Evolutionary conservation across 1,284 basidiomycete genomes (phyloP), one percentile per base, ranked within the genome.

Genomic region (Sutorius eximius): DNA sequence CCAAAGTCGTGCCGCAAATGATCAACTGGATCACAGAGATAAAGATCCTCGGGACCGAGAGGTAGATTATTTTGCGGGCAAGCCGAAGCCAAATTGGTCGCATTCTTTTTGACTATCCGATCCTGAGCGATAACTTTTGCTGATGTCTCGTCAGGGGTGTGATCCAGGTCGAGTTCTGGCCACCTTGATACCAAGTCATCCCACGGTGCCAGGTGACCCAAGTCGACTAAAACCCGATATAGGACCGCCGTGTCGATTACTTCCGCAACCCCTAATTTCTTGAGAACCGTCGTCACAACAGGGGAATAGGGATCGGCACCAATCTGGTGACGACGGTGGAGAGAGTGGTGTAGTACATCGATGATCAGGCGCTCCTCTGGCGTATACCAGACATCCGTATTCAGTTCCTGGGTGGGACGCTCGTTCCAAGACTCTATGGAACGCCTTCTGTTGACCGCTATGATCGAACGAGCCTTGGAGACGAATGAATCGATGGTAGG

Each of bases 1-100:
- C 90, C 91, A 70, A 94, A 98, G 72, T 98, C 96, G 64, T 92
- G 85, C 5, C 95, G 87, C 2, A 93, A 70, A 22, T 78, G 72
- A 30, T 86, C 86, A 32, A 85, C 73, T 0, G 81, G 77, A 63
- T 92, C 89, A 1, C 65, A 62, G 3, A 73, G 62, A 57, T 84
- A 80, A 27, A 88, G 76, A 59, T 87, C 86, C 56, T 83, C 77
- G 0, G 80, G 80, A 4, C 82, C 82, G 4, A 83, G 66, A 15
- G 76, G 64, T 27, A 62, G 47, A 9, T 52, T 33, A 18, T 34
- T 40, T 29, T 60, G 60, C 27, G 53, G 29, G 18, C 52, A 53
- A 12, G 57, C 38, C 22, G 29, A 16, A 6, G 58, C 2, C 38
- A 49, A 50, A 12, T 46, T 51, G 54, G 63, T 9, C 24, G 61